Percentiles rank a stretch among this genome's conserved stretches.
These are phyloP conservation scores for Pythium rhizo-oryzae DNA, from an alignment of 352 stramenopile species.

Conservation along the genomic window DNA sequence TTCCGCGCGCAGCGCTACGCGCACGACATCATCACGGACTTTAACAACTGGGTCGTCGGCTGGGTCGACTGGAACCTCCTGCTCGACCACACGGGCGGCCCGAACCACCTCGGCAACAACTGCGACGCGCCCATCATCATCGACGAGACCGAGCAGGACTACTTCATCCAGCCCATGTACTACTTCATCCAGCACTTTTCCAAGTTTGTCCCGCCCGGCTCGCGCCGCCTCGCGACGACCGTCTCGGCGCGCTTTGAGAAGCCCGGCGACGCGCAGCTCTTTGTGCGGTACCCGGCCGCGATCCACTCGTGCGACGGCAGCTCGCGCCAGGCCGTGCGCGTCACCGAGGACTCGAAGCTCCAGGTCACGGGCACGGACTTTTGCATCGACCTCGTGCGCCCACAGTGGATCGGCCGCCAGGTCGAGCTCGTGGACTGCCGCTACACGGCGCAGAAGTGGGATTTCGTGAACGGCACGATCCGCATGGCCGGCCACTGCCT, in stretches of 20 bases:
- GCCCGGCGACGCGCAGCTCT: conserved; percentile 67
- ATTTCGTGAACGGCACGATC: conserved; percentile 57
- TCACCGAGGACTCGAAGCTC: conserved; percentile 71
- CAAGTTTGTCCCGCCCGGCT: conserved; percentile 82
- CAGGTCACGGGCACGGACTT: conserved; percentile 60
- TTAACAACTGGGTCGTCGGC: conserved; percentile 86
- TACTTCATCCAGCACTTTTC: conserved; percentile 93
- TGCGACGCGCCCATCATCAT: conserved; percentile 85
- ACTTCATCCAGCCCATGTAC: conserved; percentile 88
- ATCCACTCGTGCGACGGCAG: conserved; percentile 68
- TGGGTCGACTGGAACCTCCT: conserved; percentile 95
- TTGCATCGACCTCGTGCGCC: conserved; percentile 59
- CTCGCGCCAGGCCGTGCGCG: conserved; percentile 57
- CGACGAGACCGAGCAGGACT: conserved; percentile 60
- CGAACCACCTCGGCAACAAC: conserved; percentile 87
- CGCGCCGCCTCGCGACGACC: conserved; percentile 61
- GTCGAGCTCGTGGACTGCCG: conserved; percentile 69
- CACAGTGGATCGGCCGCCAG: conserved; percentile 59
- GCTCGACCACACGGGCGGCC: conserved; percentile 84
- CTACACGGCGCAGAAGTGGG: conserved; percentile 72
- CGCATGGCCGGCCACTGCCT: conserved; percentile 68
- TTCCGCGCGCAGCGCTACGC: conserved; percentile 86
- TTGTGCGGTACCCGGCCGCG: conserved; percentile 57
- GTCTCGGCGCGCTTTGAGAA: conserved; percentile 51
- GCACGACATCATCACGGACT: conserved; percentile 91